Percentiles rank a stretch among this genome's conserved stretches.
Conservation (phyloP, 164 flowering plant species). For the Annona cherimola region DNA sequence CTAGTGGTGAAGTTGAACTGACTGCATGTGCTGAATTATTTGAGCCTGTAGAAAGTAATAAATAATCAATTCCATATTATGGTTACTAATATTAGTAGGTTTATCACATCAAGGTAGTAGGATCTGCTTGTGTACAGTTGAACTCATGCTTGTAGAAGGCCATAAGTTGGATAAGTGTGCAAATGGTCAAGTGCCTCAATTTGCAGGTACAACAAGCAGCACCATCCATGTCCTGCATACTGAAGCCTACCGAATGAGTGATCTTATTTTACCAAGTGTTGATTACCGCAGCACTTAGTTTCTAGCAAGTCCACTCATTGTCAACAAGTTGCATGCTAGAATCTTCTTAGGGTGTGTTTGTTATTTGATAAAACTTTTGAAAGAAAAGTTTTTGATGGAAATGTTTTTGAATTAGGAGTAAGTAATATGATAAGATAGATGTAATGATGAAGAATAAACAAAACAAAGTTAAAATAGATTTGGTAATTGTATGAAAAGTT, state of each 20-base stretch:
- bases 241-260: neutral
- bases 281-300: neutral
- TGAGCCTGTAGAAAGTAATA: slow-evolving; percentile 34
- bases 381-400: too few relatives aligned
- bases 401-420: too few relatives aligned
- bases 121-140: neutral
- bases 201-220: neutral
- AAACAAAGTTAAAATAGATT: too few relatives aligned
- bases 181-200: neutral
- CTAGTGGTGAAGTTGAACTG: slow-evolving; percentile 71
- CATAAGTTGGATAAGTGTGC: neutral
- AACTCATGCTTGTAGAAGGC: neutral
- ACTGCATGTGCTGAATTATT: slow-evolving; percentile 11
- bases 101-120: neutral
- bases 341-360: too few relatives aligned
- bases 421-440: too few relatives aligned
- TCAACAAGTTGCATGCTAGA: too few relatives aligned
- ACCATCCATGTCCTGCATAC: neutral
- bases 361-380: too few relatives aligned
- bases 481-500: too few relatives aligned
- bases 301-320: too few relatives aligned
- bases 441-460: too few relatives aligned
- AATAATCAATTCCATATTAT: too few relatives aligned
- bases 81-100: neutral
- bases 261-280: neutral